Percentiles rank a stretch among this genome's conserved stretches.
Conservation (phyloP, 2,329 filamentous ascomycete species). For the Verticillium alfalfae region DNA sequence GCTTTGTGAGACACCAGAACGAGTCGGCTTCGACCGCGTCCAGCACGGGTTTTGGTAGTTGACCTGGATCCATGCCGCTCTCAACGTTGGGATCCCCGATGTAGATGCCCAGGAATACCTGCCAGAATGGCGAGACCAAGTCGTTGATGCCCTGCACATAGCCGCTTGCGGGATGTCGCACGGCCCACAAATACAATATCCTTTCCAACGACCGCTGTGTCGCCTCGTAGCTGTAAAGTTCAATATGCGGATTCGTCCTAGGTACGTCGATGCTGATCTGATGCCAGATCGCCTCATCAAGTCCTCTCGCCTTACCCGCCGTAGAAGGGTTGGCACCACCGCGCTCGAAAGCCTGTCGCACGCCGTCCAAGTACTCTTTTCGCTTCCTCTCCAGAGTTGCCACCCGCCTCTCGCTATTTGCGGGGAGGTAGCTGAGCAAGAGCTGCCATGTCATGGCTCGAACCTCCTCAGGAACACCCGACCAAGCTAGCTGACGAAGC, state of each 20-base stretch:
- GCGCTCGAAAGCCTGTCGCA: constrained; percentile 65
- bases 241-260: constrained; percentile 90
- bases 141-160: constrained; percentile 99
- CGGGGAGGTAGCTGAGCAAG: constrained; percentile 88
- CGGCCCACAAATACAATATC: constrained; percentile 96
- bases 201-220: constrained; percentile 91
- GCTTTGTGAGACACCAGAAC: constrained; percentile 97
- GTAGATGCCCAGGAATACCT: constrained; percentile 91
- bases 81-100: constrained; percentile 93
- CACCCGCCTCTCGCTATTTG: constrained; percentile 90
- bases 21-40: constrained; percentile 97
- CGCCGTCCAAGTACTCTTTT: constrained; percentile 93
- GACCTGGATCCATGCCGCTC: constrained; percentile 92
- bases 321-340: constrained; percentile 32
- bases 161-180: constrained; percentile 91
- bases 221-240: constrained; percentile 91
- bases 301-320: constrained; percentile 51
- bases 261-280: constrained; percentile 99
- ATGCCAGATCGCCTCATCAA: constrained; percentile 98
- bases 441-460: constrained; percentile 99
- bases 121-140: constrained; percentile 94
- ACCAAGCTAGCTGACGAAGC: constrained; percentile 83
- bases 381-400: constrained; percentile 88
- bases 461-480: constrained; percentile 88
- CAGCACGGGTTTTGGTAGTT: constrained; percentile 81